Base-by-base conservation (phyloP, 805 yeast species). In the Nakazawaea peltata region DNA sequence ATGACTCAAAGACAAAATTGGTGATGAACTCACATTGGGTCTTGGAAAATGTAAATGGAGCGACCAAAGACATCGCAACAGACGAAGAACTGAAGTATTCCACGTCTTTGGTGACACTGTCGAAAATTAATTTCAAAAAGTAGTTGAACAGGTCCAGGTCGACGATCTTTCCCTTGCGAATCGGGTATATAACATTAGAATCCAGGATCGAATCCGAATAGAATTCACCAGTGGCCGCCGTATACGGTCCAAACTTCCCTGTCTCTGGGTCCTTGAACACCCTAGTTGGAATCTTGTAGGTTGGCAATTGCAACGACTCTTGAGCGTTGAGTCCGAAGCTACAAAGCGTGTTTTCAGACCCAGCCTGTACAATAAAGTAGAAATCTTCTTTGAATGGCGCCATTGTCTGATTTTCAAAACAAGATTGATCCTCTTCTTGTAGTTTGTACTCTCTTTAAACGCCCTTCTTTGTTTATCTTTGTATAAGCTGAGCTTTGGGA, bases 241-340 rank as follows among this genome's bases (percentile, higher is more conserved):
- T 60, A 15, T 52, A 50, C 10, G 71, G 56, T 32, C 63, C 58
- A 47, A 56, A 73, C 36, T 38, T 36, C 33, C 43, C 41, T 33
- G 45, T 38, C 32, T 39, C 46, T 25, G 49, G 44, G 39, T 44
- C 15, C 43, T 41, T 17, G 61, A 57, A 46, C 7, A 90, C 94
- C 26, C 65, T 65, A 0, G 95, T 77, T n/a, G 95, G 94, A 19
- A 87, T 64, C 38, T 74, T 74, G 43, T 71, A 72, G 18, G 77
- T 71, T 2, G 97, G 94, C 2, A 92, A 85, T 7, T 81, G 60
- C 42, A 84, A 67, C 1, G 82, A 65, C 35, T 73, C 79, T 46
- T 81, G 94, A 2, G 22, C 14, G 19, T 69, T 65, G 19, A 88
- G 63, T 2, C 96, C 96, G 52, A 83, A 77, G 45, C 81, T 82